phyloP scores from a whole-genome alignment of 1,284 basidiomycete genomes.

The Pseudozyma hubeiensis region DNA sequence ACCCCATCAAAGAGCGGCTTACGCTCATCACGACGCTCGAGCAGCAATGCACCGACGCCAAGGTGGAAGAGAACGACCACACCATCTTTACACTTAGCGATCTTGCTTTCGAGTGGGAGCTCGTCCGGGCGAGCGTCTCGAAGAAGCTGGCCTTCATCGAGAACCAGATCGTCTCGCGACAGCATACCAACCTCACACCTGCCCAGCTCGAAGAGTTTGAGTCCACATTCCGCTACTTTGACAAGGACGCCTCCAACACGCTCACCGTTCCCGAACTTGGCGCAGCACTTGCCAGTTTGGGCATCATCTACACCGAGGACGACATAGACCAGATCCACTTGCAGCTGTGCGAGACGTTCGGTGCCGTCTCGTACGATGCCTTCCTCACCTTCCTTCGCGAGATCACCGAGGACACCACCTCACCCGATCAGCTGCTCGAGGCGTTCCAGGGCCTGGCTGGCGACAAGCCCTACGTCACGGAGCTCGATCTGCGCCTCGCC shows the following conservation, averaged over 20 bases:
- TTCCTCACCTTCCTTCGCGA: constrained; percentile 90
- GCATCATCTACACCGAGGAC: constrained; percentile 89
- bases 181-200: constrained; percentile 90
- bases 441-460: constrained; percentile 91
- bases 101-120: constrained; percentile 87
- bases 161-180: constrained; percentile 94
- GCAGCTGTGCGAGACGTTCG: constrained; percentile 85
- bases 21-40: constrained; percentile 42
- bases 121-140: constrained; percentile 81
- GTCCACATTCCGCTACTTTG: constrained; percentile 96
- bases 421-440: constrained; percentile 89
- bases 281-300: constrained; percentile 90
- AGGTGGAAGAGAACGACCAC: constrained; percentile 96
- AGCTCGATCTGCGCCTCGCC: constrained; percentile 89
- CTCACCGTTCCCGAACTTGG: constrained; percentile 87
- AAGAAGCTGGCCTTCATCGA: constrained; percentile 96
- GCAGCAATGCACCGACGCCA: constrained; percentile 83
- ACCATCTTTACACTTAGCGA: constrained; percentile 91
- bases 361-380: constrained; percentile 90
- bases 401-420: constrained; percentile 94
- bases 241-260: constrained; percentile 89
- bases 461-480: constrained; percentile 94
- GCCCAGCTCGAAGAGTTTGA: constrained; percentile 98
- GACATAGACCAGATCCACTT: constrained; percentile 87
- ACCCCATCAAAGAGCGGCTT: constrained; percentile 45